phyloP scores from a whole-genome alignment of 2,329 filamentous ascomycete genomes.

The Fusarium fujikuroi region DNA sequence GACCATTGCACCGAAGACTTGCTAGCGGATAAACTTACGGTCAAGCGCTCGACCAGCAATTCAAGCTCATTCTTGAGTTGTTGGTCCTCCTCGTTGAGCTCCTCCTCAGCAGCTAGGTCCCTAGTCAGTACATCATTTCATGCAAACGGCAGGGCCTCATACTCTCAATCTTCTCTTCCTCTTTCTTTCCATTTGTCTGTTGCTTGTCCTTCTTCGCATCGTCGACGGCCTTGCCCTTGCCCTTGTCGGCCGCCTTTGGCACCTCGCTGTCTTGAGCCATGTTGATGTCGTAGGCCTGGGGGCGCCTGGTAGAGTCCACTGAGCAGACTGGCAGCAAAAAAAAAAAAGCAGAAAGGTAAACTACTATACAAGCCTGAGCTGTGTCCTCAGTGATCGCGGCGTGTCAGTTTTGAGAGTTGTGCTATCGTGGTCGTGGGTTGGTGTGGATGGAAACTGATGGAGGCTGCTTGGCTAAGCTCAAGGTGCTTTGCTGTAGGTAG shows the following conservation, averaged over 20 bases:
- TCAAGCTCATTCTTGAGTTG: conserved; percentile 98
- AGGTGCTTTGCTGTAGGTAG: conserved; percentile 43
- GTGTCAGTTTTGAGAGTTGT: conserved; percentile 31
- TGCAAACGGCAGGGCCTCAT: conserved; percentile 39
- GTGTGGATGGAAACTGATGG: conserved; percentile 52
- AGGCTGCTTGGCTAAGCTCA: conserved; percentile 53
- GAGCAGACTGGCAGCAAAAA: conserved; percentile 20
- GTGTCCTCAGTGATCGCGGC: conserved; percentile 10
- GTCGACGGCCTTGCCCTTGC: conserved; percentile 91
- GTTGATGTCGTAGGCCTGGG: conserved; percentile 54
- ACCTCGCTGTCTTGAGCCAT: conserved; percentile 97
- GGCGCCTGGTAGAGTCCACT: conserved; percentile 44
- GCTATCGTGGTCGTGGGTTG: conserved; percentile 40
- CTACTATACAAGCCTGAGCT: conserved; percentile 11
- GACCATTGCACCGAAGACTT: neutral
- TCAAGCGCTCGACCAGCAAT: conserved; percentile 95
- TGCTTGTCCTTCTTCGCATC: conserved; percentile 76
- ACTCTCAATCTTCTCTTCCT: conserved; percentile 71
- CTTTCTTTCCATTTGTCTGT: conserved; percentile 78
- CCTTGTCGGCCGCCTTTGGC: conserved; percentile 88
- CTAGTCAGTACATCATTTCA: conserved; percentile 37
- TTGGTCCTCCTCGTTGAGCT: conserved; percentile 97
- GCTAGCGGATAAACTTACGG: conserved; percentile 63
- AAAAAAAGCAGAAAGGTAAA: conserved; percentile 13
- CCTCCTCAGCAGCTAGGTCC: conserved; percentile 68